phyloP scores from a whole-genome alignment of 192 early-diverging fungal species.

The Umbelopsis sp. region DNA sequence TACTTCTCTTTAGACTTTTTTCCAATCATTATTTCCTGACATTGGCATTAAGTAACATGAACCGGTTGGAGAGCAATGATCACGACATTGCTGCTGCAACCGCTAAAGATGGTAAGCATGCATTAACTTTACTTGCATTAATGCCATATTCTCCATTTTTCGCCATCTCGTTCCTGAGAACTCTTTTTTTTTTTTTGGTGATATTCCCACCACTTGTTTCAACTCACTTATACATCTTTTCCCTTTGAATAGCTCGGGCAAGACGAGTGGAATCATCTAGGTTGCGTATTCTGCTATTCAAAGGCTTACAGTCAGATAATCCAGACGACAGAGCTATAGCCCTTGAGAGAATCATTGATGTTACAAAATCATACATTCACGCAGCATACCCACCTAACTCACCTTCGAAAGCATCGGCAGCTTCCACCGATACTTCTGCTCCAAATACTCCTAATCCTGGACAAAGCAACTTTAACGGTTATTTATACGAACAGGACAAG shows the following conservation, averaged over 20 bases:
- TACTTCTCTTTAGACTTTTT: not conserved
- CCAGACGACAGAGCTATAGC: slow-evolving; percentile 8
- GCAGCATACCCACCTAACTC: slow-evolving; percentile 26
- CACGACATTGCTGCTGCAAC: slow-evolving; percentile 10
- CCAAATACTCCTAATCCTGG: slow-evolving; percentile 13
- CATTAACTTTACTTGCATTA: not conserved
- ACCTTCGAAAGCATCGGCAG: slow-evolving; percentile 13
- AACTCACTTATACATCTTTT: not conserved
- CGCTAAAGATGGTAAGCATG: slow-evolving; percentile 1
- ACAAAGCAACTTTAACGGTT: not conserved
- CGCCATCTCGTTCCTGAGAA: not conserved
- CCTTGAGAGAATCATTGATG: slow-evolving; percentile 39
- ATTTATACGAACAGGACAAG: not conserved
- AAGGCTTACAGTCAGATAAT: slow-evolving; percentile 34
- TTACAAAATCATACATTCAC: slow-evolving; percentile 41
- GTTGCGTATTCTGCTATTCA: slow-evolving; percentile 38
- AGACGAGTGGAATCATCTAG: slow-evolving; percentile 33
- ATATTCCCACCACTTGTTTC: too few species aligned
- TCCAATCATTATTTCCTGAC: not conserved
- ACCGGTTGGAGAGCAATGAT: not conserved
- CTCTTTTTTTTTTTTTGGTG: not conserved
- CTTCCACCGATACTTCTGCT: slow-evolving; percentile 20
- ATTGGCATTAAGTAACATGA: not conserved
- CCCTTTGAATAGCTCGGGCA: slow-evolving; percentile 16
- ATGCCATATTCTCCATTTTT: not conserved